Evolutionary conservation across 1,139 yeast genomes (phyloP).

Genomic region (Pichia norvegensis): DNA sequence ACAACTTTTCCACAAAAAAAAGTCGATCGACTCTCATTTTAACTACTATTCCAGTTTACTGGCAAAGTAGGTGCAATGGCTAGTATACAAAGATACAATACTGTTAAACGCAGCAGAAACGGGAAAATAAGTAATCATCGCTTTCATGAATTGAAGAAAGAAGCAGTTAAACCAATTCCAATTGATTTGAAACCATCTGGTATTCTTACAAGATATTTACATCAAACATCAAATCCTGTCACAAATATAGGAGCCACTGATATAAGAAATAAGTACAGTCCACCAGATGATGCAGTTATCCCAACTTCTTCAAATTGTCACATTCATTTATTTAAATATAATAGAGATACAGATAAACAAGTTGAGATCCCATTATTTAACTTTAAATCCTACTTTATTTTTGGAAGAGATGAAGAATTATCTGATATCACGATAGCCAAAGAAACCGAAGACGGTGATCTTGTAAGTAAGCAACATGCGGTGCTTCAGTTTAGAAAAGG

Average conservation of each 20-base stretch:
- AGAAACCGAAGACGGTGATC: slow-evolving; percentile 29
- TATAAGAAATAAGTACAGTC: slow-evolving; percentile 13
- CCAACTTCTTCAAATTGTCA: slow-evolving; percentile 15
- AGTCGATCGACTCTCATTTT: neutral
- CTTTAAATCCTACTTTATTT: slow-evolving; percentile 24
- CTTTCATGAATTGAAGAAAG: neutral
- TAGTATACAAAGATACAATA: neutral
- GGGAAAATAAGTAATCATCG: neutral
- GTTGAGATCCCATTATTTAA: slow-evolving; percentile 17
- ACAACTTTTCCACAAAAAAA: neutral
- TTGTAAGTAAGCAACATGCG: slow-evolving; percentile 49
- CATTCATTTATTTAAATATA: slow-evolving; percentile 14
- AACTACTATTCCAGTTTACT: neutral
- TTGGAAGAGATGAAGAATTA: slow-evolving; percentile 41
- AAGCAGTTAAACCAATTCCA: slow-evolving; percentile 7
- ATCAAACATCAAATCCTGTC: slow-evolving; percentile 3
- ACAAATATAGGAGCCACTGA: neutral
- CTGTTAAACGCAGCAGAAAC: neutral
- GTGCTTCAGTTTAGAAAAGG: slow-evolving; percentile 40
- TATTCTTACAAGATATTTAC: slow-evolving; percentile 12
- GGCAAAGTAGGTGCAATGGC: neutral
- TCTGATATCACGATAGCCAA: slow-evolving; percentile 36
- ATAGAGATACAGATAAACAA: slow-evolving; percentile 11
- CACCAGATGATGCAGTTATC: slow-evolving; percentile 19
- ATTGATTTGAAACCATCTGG: slow-evolving; percentile 24